phyloP scores from a whole-genome alignment of 805 yeast species.

The Wickerhamomyces bovis region DNA sequence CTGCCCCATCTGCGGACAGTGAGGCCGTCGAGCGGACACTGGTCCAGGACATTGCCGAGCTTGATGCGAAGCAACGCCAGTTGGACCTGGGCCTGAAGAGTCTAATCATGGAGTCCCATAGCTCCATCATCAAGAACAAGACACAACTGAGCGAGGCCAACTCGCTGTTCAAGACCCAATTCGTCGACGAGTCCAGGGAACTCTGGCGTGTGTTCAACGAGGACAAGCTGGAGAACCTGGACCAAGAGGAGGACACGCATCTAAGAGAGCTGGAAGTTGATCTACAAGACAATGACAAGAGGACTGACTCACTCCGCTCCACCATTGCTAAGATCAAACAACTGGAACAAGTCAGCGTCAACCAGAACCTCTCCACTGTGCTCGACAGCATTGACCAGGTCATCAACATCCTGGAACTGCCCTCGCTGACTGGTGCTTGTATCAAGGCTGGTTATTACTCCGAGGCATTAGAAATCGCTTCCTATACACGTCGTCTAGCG shows the following conservation, averaged over 20 bases:
- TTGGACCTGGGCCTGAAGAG: slow-evolving; percentile 41
- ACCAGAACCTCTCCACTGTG: slow-evolving; percentile 31
- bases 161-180: slow-evolving; percentile 28
- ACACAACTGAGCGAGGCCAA: slow-evolving; percentile 28
- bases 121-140: slow-evolving; percentile 38
- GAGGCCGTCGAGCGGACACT: slow-evolving; percentile 28
- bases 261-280: slow-evolving; percentile 20
- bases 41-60: slow-evolving; percentile 69
- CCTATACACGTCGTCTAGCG: slow-evolving; percentile 61
- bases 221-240: slow-evolving; percentile 26
- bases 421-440: slow-evolving; percentile 78
- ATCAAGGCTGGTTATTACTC: slow-evolving; percentile 82
- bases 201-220: slow-evolving; percentile 27
- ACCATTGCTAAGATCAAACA: slow-evolving; percentile 19
- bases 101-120: slow-evolving; percentile 29
- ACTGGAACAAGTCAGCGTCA: background rate
- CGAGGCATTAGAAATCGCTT: slow-evolving; percentile 80
- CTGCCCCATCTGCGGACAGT: slow-evolving; percentile 28
- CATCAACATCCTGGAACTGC: slow-evolving; percentile 75
- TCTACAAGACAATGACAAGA: background rate
- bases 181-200: slow-evolving; percentile 25
- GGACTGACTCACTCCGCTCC: slow-evolving; percentile 24
- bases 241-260: slow-evolving; percentile 20
- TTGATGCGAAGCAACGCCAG: slow-evolving; percentile 49
- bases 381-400: slow-evolving; percentile 63